Evolutionary conservation across 257 asterid species (phyloP).

Genomic region (Solanum pimpinellifolium): DNA sequence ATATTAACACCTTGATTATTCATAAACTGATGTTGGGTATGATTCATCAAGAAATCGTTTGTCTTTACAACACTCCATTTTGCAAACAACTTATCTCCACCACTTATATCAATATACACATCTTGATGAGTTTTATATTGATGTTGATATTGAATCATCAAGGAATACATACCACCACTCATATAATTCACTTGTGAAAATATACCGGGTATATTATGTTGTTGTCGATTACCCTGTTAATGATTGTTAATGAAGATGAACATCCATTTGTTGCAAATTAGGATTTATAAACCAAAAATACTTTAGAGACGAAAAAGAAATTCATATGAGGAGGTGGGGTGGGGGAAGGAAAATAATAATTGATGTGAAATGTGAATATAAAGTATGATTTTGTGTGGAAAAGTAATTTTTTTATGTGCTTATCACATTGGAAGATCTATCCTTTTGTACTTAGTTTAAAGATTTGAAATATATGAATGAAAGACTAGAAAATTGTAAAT

Average conservation of each 20-base stretch:
- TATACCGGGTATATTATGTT: not conserved
- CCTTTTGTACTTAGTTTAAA: constrained; percentile 11
- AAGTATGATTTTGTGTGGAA: constrained; percentile 29
- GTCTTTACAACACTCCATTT: constrained; percentile 87
- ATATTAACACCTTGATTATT: too few species aligned
- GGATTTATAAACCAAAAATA: too few species aligned
- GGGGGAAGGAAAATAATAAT: not conserved
- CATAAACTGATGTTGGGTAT: too few species aligned
- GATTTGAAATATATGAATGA: constrained; percentile 4
- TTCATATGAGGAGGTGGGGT: constrained; percentile 7
- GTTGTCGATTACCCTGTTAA: too few species aligned
- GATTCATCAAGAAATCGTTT: constrained; percentile 35
- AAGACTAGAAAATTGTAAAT: not conserved
- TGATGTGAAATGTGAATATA: constrained; percentile 34
- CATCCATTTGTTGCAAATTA: not conserved
- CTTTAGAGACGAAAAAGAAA: constrained; percentile 2
- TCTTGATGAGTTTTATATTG: too few species aligned
- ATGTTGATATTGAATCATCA: too few species aligned
- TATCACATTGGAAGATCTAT: not conserved
- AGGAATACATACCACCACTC: not conserved
- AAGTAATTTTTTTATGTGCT: constrained; percentile 3
- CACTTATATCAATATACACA: too few species aligned
- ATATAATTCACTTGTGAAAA: too few species aligned
- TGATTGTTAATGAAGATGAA: not conserved
- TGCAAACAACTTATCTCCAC: constrained; percentile 11